phyloP scores from a whole-genome alignment of 345 rosid species.

The Microcos paniculata region DNA sequence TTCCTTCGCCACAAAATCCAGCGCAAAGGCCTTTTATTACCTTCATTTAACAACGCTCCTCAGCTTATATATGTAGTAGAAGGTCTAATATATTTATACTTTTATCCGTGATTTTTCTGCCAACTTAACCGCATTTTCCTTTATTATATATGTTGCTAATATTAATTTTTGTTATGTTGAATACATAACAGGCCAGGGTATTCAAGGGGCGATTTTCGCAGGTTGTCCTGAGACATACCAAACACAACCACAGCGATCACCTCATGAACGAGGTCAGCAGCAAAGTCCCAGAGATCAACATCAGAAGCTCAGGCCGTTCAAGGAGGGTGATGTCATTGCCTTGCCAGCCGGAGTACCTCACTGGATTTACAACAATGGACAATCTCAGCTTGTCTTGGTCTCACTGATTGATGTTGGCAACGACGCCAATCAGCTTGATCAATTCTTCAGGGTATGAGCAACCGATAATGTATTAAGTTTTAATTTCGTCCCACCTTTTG shows the following conservation, averaged over 20 bases:
- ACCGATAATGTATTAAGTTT: no score
- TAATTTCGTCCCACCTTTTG: no score
- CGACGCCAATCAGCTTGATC: constrained; percentile 47
- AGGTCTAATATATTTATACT: constrained; percentile 21
- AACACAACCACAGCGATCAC: neutral
- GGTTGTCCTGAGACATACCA: constrained; percentile 25
- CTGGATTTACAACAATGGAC: constrained; percentile 49
- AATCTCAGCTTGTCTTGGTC: constrained; percentile 32
- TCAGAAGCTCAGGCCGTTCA: constrained; percentile 31
- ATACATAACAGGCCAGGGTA: constrained; percentile 10
- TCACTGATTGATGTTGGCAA: constrained; percentile 33
- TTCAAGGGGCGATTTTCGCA: constrained; percentile 9
- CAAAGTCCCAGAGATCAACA: constrained; percentile 19
- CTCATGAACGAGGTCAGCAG: neutral
- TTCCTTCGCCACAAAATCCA: constrained; percentile 37
- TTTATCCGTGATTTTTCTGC: neutral
- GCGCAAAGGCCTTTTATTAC: constrained; percentile 38
- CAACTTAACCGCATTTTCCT: no score
- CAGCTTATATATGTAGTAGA: constrained; percentile 38
- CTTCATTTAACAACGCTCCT: constrained; percentile 38
- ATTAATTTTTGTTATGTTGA: neutral
- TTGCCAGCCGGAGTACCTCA: constrained; percentile 43
- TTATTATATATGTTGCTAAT: neutral
- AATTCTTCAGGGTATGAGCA: constrained; percentile 35
- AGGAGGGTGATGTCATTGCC: constrained; percentile 42